Evolutionary conservation across 2,329 filamentous ascomycete species (phyloP).

Genomic region (Chalaropsis thielavioides): DNA sequence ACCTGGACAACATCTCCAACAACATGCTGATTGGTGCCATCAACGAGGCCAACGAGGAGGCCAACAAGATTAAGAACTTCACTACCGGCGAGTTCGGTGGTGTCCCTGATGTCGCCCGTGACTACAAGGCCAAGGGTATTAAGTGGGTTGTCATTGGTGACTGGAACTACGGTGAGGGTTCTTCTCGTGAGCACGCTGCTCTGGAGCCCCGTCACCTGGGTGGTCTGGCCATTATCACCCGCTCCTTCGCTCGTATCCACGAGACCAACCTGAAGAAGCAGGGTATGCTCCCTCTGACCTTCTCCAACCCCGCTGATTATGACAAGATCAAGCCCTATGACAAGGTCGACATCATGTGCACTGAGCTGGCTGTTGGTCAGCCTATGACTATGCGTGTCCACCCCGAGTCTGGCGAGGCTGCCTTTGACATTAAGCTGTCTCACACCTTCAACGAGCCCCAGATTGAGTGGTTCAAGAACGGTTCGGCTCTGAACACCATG

Average conservation of each 20-base stretch:
- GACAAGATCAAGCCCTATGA: slow-evolving; percentile 91
- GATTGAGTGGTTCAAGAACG: slow-evolving; percentile 99
- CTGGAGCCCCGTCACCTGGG: slow-evolving; percentile 95
- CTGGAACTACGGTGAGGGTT: slow-evolving; percentile 99
- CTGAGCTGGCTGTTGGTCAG: slow-evolving; percentile 81
- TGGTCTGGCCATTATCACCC: slow-evolving; percentile 90
- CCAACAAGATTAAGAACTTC: slow-evolving; percentile 93
- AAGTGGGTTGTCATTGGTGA: slow-evolving; percentile 96
- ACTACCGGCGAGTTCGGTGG: slow-evolving; percentile 71
- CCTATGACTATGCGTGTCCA: slow-evolving; percentile 84
- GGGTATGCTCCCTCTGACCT: slow-evolving; percentile 98
- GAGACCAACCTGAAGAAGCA: slow-evolving; percentile 99
- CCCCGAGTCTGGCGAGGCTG: slow-evolving; percentile 61
- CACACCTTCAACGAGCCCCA: slow-evolving; percentile 98
- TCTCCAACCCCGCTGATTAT: slow-evolving; percentile 88
- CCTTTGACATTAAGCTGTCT: slow-evolving; percentile 69
- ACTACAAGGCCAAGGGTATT: slow-evolving; percentile 96
- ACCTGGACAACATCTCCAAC: slow-evolving; percentile 99
- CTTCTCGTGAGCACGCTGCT: slow-evolving; percentile 94
- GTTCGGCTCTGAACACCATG: slow-evolving; percentile 96
- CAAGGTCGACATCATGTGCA: slow-evolving; percentile 77
- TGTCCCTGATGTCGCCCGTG: slow-evolving; percentile 85
- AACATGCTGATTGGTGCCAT: slow-evolving; percentile 98
- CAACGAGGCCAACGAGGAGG: slow-evolving; percentile 90
- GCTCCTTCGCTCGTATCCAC: slow-evolving; percentile 96